These are phyloP conservation scores for Austroboletus eburneus DNA, from an alignment of 768 basidiomycete species.

Conservation along the genomic window DNA sequence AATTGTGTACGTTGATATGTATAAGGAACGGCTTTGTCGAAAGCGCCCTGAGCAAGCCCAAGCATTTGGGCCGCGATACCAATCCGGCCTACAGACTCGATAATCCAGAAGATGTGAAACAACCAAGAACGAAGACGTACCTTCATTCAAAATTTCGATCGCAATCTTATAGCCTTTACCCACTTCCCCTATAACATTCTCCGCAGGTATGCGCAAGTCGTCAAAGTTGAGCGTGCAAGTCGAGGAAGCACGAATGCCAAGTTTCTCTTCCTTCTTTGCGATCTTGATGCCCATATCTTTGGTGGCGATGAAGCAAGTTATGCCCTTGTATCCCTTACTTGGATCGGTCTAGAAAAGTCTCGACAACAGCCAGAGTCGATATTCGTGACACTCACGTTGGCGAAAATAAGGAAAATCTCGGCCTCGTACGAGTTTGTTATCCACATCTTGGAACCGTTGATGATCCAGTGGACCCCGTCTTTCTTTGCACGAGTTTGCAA, in stretches of 20 bases:
- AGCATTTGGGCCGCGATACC: conserved; percentile 99
- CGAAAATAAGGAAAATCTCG: conserved; percentile 90
- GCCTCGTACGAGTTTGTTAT: conserved; percentile 95
- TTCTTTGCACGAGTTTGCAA: conserved; percentile 89
- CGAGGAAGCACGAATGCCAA: conserved; percentile 93
- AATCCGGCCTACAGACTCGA: conserved; percentile 59
- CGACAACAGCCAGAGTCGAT: neutral
- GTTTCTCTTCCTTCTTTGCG: conserved; percentile 98
- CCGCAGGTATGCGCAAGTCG: conserved; percentile 77
- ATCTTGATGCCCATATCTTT: conserved; percentile 97
- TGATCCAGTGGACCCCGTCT: conserved; percentile 77
- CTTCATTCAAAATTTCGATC: conserved; percentile 96
- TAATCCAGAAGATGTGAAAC: neutral
- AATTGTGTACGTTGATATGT: conserved; percentile 94
- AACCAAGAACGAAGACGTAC: conserved; percentile 26
- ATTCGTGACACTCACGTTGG: conserved; percentile 68
- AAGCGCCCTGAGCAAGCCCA: conserved; percentile 95
- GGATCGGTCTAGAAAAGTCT: conserved; percentile 60
- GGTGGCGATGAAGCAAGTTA: conserved; percentile 94
- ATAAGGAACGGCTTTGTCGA: conserved; percentile 92
- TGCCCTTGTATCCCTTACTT: conserved; percentile 96
- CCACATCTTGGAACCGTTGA: conserved; percentile 99
- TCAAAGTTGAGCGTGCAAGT: conserved; percentile 95
- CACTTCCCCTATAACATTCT: conserved; percentile 88
- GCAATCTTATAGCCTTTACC: conserved; percentile 96